Conservation (phyloP, 805 yeast genomes). For the Candida berthetii region DNA sequence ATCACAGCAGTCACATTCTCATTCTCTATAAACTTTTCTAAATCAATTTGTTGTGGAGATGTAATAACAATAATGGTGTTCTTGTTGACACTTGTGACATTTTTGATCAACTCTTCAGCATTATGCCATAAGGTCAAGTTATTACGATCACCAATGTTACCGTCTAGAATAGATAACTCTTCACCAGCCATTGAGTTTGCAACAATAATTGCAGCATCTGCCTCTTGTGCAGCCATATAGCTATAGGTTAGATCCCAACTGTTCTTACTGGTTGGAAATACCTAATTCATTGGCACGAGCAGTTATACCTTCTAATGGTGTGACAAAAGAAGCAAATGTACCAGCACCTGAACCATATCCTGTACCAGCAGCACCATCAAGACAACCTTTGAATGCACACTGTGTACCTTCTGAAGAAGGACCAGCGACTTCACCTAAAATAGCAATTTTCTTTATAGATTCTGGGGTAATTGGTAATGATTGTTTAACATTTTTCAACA, state of each 20-base stretch:
- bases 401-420: slow-evolving; percentile 50
- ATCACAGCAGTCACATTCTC: slow-evolving; percentile 51
- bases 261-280: slow-evolving; percentile 35
- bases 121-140: slow-evolving; percentile 47
- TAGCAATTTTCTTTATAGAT: slow-evolving; percentile 33
- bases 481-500: slow-evolving; percentile 43
- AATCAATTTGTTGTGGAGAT: slow-evolving; percentile 47
- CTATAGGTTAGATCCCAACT: slow-evolving; percentile 35
- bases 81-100: slow-evolving; percentile 37
- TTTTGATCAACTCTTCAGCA: slow-evolving; percentile 43
- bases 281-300: slow-evolving; percentile 34
- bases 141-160: slow-evolving; percentile 47
- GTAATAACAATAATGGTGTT: slow-evolving; percentile 51
- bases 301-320: slow-evolving; percentile 48
- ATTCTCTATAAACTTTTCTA: slow-evolving; percentile 47
- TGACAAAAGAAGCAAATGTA: slow-evolving; percentile 40
- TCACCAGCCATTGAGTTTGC: slow-evolving; percentile 52
- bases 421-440: slow-evolving; percentile 53
- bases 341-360: slow-evolving; percentile 63
- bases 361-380: slow-evolving; percentile 44
- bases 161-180: slow-evolving; percentile 44
- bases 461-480: slow-evolving; percentile 43
- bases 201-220: slow-evolving; percentile 45
- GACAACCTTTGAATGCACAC: slow-evolving; percentile 49
- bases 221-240: slow-evolving; percentile 33